These are phyloP conservation scores for Podila horticola DNA, from an alignment of 192 early-diverging fungal species.

Conservation along the genomic window DNA sequence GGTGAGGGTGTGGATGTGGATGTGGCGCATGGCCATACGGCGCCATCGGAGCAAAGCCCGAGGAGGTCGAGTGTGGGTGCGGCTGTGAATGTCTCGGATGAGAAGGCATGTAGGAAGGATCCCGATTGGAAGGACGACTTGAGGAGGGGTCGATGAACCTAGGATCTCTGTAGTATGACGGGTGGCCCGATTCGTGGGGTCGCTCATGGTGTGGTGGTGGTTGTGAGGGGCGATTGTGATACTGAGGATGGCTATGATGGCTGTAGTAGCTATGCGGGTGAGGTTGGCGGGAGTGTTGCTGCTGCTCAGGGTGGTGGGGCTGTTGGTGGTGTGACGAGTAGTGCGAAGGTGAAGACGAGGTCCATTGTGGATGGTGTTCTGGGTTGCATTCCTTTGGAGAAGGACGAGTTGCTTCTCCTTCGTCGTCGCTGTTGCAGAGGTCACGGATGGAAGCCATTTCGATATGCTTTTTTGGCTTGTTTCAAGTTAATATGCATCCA, in stretches of 20 bases:
- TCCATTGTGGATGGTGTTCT: background rate
- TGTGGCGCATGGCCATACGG: background rate
- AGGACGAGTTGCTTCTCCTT: background rate
- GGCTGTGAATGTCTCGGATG: background rate
- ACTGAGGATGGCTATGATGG: conserved; percentile 17
- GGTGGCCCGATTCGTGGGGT: conserved; percentile 1
- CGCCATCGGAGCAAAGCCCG: too few species aligned
- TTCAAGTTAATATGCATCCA: too few species aligned
- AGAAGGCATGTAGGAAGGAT: background rate
- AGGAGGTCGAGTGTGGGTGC: background rate
- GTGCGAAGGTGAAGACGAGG: background rate
- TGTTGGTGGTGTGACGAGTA: background rate
- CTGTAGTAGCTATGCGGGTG: conserved; percentile 8
- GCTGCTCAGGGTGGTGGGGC: conserved; percentile 12
- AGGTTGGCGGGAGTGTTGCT: background rate
- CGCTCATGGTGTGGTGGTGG: conserved; percentile 10
- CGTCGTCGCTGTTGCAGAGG: conserved; percentile 32
- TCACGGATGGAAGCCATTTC: conserved; percentile 42
- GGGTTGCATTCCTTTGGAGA: background rate
- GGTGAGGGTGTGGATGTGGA: background rate
- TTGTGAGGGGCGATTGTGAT: background rate
- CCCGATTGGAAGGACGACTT: too few species aligned
- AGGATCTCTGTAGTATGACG: background rate
- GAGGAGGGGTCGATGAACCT: background rate
- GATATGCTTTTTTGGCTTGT: too few species aligned